Evolutionary conservation across 192 early-diverging fungal species (phyloP).

Genomic region (Cetraspora pellucida): DNA sequence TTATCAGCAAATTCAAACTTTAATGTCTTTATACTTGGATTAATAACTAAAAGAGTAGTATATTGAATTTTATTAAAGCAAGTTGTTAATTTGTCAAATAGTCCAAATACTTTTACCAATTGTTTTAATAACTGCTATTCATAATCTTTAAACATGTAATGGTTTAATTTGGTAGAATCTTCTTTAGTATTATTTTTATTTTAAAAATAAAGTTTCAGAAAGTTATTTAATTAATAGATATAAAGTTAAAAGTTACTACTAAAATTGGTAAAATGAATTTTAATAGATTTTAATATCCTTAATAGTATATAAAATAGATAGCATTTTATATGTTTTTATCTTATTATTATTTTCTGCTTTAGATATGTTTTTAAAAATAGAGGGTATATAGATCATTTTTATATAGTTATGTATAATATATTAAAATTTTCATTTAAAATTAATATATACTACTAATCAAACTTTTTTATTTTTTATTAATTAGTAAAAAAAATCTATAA

Average conservation of each 20-base stretch:
- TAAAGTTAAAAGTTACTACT: not conserved
- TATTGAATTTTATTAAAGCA: slow-evolving; percentile 20
- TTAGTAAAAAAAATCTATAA: too few species aligned
- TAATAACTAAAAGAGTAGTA: slow-evolving; percentile 10
- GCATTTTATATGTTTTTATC: not conserved
- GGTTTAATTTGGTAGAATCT: not conserved
- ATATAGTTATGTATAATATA: too few species aligned
- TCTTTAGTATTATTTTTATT: too few species aligned
- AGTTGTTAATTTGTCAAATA: slow-evolving; percentile 2
- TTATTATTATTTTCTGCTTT: not conserved
- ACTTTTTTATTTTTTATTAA: too few species aligned
- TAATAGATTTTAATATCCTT: not conserved
- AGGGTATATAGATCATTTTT: too few species aligned
- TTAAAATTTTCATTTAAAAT: too few species aligned
- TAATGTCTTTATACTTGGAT: slow-evolving; percentile 11
- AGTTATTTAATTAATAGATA: not conserved
- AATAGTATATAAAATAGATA: not conserved
- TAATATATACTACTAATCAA: too few species aligned
- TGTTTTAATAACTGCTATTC: not conserved
- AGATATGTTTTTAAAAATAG: not conserved
- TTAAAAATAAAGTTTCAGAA: not conserved
- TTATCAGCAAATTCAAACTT: slow-evolving; percentile 15
- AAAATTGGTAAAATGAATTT: slow-evolving; percentile 2
- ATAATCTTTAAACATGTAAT: not conserved
- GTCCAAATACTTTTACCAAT: not conserved